Conservation (phyloP, 371 early-diverging fungal genomes). For the Homolaphlyctis polyrhiza region DNA sequence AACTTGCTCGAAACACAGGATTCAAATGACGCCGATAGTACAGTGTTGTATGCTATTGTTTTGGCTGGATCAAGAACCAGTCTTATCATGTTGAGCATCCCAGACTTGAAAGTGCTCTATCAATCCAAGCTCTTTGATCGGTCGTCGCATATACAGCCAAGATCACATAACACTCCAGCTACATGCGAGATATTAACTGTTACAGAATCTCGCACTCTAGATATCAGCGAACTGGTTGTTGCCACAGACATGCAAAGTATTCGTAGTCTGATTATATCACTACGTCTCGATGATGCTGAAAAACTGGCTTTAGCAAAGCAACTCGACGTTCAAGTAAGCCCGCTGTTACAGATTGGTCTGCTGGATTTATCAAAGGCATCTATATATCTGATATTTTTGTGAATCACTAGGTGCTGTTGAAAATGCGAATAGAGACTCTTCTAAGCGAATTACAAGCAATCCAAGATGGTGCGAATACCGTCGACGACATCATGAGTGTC, state of each 20-base stretch:
- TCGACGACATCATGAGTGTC: not conserved
- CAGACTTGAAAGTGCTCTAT: too few relatives aligned
- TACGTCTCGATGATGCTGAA: not conserved
- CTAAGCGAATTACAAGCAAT: not conserved
- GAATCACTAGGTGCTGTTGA: not conserved
- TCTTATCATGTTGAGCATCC: too few relatives aligned
- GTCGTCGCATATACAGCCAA: too few relatives aligned
- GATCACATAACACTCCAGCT: too few relatives aligned
- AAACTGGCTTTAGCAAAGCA: not conserved
- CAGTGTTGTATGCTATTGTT: too few relatives aligned
- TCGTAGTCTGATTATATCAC: not conserved
- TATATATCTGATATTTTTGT: not conserved
- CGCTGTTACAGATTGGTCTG: not conserved
- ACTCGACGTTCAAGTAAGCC: not conserved
- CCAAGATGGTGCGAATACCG: not conserved
- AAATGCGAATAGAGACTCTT: conserved; percentile 1
- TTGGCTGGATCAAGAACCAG: too few relatives aligned
- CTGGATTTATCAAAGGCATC: not conserved
- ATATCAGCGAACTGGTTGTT: conserved; percentile 18
- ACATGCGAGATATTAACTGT: too few relatives aligned
- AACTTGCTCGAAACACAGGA: too few relatives aligned
- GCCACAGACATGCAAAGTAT: not conserved
- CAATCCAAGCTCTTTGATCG: too few relatives aligned
- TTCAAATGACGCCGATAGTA: too few relatives aligned
- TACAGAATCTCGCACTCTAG: too few relatives aligned